Evolutionary conservation across 257 asterid species (phyloP).

Genomic region (Mentha longifolia): DNA sequence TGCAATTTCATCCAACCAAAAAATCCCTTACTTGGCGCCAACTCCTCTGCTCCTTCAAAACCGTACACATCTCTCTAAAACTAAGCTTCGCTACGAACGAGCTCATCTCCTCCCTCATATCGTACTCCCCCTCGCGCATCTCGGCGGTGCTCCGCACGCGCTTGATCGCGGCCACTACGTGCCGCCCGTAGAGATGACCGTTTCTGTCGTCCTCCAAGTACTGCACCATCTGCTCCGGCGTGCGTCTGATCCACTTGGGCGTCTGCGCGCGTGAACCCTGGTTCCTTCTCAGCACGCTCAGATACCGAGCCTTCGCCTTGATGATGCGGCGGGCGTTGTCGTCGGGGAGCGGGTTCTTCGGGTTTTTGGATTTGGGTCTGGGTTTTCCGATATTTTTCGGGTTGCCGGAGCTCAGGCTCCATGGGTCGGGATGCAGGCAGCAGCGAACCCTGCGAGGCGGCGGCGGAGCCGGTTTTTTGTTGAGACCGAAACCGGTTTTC

Average conservation of each 20-base stretch:
- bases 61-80: constrained; percentile 90
- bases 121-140: constrained; percentile 66
- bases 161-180: constrained; percentile 90
- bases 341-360: constrained; percentile 81
- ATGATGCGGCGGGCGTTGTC: constrained; percentile 95
- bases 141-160: constrained; percentile 75
- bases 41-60: constrained; percentile 86
- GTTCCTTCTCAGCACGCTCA: constrained; percentile 79
- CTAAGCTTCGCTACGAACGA: constrained; percentile 87
- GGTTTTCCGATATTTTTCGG: constrained; percentile 52
- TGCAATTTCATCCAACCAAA: constrained; percentile 96
- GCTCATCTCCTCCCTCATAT: constrained; percentile 81
- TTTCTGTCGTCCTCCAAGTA: constrained; percentile 88
- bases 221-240: constrained; percentile 92
- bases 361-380: constrained; percentile 72
- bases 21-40: constrained; percentile 96
- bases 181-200: constrained; percentile 82
- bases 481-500: constrained; percentile 26
- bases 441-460: constrained; percentile 42
- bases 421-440: constrained; percentile 82
- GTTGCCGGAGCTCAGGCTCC: constrained; percentile 87
- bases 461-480: constrained; percentile 32
- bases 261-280: constrained; percentile 91
- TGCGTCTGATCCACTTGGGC: constrained; percentile 86
- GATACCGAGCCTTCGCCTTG: constrained; percentile 80